Evolutionary conservation across 1,284 basidiomycete genomes (phyloP), one percentile per base, ranked within the genome.

Genomic region (Fomes fomentarius): DNA sequence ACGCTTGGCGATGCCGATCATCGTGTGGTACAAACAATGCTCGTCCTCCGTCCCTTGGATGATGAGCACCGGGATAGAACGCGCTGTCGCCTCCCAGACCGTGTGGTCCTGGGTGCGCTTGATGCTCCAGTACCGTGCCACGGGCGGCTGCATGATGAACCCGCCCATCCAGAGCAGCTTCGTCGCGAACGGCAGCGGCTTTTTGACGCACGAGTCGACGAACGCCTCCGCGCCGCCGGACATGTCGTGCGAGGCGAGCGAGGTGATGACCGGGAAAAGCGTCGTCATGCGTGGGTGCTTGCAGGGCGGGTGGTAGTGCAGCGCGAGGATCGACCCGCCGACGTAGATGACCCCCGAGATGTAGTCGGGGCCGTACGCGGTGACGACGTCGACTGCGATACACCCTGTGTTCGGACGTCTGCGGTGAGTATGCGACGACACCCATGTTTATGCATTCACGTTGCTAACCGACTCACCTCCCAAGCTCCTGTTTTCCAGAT

Each of bases 301-400:
- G 35, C 63, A 65, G n/a, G 56, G 41, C 1, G 39, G 33, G 52
- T 62, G 61, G 47, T 66, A 58, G 40, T 53, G 43, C 30, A 63
- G 58, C 31, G 65, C 66, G 33, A 66, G 55, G 30, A 67, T 59
- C 10, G 63, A 60, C 1, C 64, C 68, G 37, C 66, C 68, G 53
- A 71, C 57, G 60, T 72, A 74, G 51, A 77, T 66, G 38, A 74
- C 58, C 35, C 74, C 75, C 2, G 69, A 63, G 35, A 76, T 65
- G 48, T 67, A 71, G 49, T 69, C 65, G 4, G 69, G 57, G 11
- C 71, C 69, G 55, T 70, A 71, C 44, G 69, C 65, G 24, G 66
- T 63, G 30, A 76, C 60, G 28, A 77, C 67, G 52, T 78, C 76
- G 3, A 71, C 70, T 24, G 71, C 65, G 28, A 71, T 66, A 1